phyloP scores from a whole-genome alignment of 371 early-diverging fungal species.

The Catenaria anguillulae region DNA sequence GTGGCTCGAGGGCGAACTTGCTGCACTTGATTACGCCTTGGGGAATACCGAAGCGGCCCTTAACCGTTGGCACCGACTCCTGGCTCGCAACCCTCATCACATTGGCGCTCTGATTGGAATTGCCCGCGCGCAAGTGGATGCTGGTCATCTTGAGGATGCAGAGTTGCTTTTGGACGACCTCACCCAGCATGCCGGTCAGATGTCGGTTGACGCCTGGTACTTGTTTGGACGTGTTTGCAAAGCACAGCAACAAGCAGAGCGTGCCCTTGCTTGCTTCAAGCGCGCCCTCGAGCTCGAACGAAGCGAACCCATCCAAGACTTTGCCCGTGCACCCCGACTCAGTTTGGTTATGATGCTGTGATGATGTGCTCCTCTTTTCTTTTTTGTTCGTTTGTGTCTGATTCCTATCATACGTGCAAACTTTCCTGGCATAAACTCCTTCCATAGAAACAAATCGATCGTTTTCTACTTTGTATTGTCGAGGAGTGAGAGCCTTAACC shows the following conservation, averaged over 20 bases:
- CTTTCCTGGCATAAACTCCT: no score
- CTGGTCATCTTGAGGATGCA: not conserved
- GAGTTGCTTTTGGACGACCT: not conserved
- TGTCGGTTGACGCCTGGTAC: not conserved
- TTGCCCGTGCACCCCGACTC: not conserved
- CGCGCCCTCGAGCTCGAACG: constrained; percentile 1
- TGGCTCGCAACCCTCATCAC: not conserved
- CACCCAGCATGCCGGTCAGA: not conserved
- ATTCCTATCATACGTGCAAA: no score
- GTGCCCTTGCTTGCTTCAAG: not conserved
- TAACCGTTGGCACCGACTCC: not conserved
- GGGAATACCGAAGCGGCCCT: not conserved
- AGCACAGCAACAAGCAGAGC: not conserved
- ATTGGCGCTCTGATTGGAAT: not conserved
- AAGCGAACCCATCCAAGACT: not conserved
- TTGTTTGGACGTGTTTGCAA: not conserved
- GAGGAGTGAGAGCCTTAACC: no score
- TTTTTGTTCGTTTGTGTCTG: no score
- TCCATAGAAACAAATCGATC: no score
- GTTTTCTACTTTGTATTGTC: no score
- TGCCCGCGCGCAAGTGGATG: not conserved
- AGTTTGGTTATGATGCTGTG: not conserved
- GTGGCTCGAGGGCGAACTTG: not conserved
- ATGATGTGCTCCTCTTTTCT: not conserved
- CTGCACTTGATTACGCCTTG: not conserved